phyloP scores from a whole-genome alignment of 2,329 filamentous ascomycete genomes.

The Aspergillus candidus region DNA sequence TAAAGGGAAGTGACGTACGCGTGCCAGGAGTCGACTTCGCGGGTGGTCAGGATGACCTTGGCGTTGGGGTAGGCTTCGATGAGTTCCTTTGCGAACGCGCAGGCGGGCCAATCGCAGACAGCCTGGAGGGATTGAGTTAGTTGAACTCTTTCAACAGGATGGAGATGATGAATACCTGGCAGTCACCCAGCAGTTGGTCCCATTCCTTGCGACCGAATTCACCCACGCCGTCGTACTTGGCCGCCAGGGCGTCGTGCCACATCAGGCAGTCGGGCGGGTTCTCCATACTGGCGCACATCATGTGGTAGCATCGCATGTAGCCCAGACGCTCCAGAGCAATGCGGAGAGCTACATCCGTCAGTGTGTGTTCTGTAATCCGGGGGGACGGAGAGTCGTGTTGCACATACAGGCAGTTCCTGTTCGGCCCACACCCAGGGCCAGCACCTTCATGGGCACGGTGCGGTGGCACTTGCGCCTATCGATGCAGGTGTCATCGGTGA shows the following conservation, averaged over 20 bases:
- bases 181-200: slow-evolving; percentile 62
- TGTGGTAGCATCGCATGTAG: slow-evolving; percentile 65
- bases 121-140: slow-evolving; percentile 35
- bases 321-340: slow-evolving; percentile 61
- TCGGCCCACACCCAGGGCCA: slow-evolving; percentile 62
- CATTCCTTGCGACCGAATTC: slow-evolving; percentile 61
- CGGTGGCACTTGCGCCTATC: slow-evolving; percentile 60
- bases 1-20: slow-evolving; percentile 27
- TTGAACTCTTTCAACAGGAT: too few relatives aligned
- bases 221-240: slow-evolving; percentile 57
- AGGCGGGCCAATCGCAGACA: slow-evolving; percentile 63
- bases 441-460: slow-evolving; percentile 65
- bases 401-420: slow-evolving; percentile 64
- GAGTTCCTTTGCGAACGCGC: slow-evolving; percentile 63
- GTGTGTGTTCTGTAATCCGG: too few relatives aligned
- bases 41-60: slow-evolving; percentile 63
- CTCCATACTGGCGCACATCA: slow-evolving; percentile 64
- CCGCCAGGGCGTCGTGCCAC: slow-evolving; percentile 63
- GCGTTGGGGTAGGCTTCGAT: slow-evolving; percentile 67
- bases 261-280: slow-evolving; percentile 62
- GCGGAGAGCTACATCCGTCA: slow-evolving; percentile 48
- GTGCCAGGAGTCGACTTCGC: slow-evolving; percentile 61
- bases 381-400: background rate
- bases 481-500: slow-evolving; percentile 62
- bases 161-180: slow-evolving; percentile 34